Base-by-base conservation (phyloP, 371 early-diverging fungal genomes). In the Funneliformis caledonium region DNA sequence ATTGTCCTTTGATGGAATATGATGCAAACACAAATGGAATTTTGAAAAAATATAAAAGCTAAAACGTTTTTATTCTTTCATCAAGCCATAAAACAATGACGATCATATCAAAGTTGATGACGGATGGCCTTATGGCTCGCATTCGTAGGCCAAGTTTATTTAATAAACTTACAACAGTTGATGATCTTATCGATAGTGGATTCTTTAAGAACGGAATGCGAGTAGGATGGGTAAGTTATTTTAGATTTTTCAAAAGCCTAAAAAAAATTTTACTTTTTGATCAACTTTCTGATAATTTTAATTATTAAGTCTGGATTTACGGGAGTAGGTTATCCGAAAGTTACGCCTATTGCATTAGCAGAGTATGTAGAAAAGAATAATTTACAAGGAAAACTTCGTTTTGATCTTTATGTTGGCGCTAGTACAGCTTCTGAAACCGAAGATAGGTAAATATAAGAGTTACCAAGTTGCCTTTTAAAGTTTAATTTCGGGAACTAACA, bases 291-390 rank as follows among this genome's bases (percentile, higher is more conserved):
- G 85, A n/a, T 88, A 37, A 2, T 37, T 37, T 37, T 37, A 37
- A 2, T 37, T 37, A 37, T 37, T 37, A 37, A 87, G 89, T 88
- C 88, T 59, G 87, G 88, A 11, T 88, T 88, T 56, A 88, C 88
- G 45, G 89, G 89, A 74, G 89, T 89, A 72, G 89, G 89, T 10
- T 89, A 89, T 73, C 89, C 89, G 47, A 89, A 89, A 69, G 83
- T 88, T 85, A 86, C 87, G 68, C 89, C 89, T 67, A 72, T 84
- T 26, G 87, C 88, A 3, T 80, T 89, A 52, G 89, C 89, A 45
- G 85, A 89, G 37, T 85, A 89, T 76, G 89, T 89, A 33, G 89
- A 89, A 84, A 83, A 85, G 73, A 88, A 89, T 69, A 85, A 86
- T 56, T 81, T 89, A 50, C 86, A 88, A 82, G 89, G 88, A 77